phyloP scores from a whole-genome alignment of 805 yeast species.

The Candida mattraensis region DNA sequence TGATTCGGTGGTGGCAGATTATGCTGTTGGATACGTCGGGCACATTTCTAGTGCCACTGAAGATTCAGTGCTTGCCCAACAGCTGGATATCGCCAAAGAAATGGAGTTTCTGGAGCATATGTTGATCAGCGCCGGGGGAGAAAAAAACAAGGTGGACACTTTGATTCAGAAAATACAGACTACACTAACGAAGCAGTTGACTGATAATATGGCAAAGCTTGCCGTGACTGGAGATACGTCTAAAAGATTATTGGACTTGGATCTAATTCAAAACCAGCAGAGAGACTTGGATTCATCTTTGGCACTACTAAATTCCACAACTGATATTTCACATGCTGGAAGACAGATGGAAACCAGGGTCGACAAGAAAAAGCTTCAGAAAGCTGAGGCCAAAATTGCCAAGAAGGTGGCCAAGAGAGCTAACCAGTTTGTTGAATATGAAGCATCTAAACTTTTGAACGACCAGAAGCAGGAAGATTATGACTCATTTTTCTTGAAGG shows the following conservation, averaged over 20 bases:
- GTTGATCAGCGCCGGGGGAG: slow-evolving; percentile 82
- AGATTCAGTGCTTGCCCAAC: slow-evolving; percentile 79
- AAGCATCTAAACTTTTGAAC: slow-evolving; percentile 86
- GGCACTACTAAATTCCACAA: slow-evolving; percentile 72
- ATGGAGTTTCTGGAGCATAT: slow-evolving; percentile 64
- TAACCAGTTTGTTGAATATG: slow-evolving; percentile 81
- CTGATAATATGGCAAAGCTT: slow-evolving; percentile 68
- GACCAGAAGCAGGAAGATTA: slow-evolving; percentile 70
- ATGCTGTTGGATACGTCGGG: slow-evolving; percentile 87
- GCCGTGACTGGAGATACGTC: slow-evolving; percentile 85
- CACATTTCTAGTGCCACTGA: slow-evolving; percentile 76
- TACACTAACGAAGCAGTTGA: slow-evolving; percentile 50
- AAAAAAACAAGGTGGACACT: slow-evolving; percentile 48
- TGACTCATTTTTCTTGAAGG: slow-evolving; percentile 91
- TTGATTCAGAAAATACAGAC: slow-evolving; percentile 49
- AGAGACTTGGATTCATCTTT: slow-evolving; percentile 75
- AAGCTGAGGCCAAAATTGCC: slow-evolving; percentile 96
- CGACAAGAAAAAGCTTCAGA: slow-evolving; percentile 93
- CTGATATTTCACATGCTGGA: slow-evolving; percentile 89
- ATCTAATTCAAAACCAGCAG: slow-evolving; percentile 67
- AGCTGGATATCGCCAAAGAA: slow-evolving; percentile 65
- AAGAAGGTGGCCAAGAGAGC: slow-evolving; percentile 90
- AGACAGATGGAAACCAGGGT: slow-evolving; percentile 91
- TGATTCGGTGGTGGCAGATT: slow-evolving; percentile 84
- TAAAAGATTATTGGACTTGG: slow-evolving; percentile 77